Conservation (phyloP, 2,329 filamentous ascomycete genomes). For the Tolypocladium cylindrosporum region DNA sequence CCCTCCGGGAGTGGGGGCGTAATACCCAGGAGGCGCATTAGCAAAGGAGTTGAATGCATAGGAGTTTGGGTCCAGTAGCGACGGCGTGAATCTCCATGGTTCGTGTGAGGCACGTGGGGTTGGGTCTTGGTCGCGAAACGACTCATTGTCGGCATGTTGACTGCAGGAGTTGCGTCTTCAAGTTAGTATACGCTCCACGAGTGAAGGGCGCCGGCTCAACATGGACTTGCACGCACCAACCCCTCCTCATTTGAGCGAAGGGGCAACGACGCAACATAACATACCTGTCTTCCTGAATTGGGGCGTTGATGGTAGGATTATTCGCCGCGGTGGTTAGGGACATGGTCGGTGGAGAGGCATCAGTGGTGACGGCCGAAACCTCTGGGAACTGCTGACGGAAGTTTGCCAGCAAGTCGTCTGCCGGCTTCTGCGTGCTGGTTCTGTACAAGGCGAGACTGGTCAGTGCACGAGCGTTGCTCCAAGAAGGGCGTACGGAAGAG, state of each 20-base stretch:
- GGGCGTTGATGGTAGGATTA: conserved; percentile 10
- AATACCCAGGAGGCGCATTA: conserved; percentile 73
- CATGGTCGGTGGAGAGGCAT: conserved; percentile 30
- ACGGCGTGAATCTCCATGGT: conserved; percentile 80
- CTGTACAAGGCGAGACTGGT: conserved; percentile 24
- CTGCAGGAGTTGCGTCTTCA: conserved; percentile 6
- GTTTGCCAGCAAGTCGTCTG: conserved; percentile 68
- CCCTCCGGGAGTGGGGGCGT: conserved; percentile 77
- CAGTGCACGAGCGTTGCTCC: background rate
- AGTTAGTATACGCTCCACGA: background rate
- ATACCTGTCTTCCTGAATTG: conserved; percentile 17
- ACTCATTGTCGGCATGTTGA: conserved; percentile 15
- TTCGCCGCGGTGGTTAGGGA: conserved; percentile 21
- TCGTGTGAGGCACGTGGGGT: conserved; percentile 74
- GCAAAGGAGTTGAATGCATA: conserved; percentile 72
- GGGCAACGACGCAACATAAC: conserved; percentile 6
- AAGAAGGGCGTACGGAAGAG: background rate
- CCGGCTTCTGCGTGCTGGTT: conserved; percentile 72
- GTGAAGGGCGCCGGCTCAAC: background rate
- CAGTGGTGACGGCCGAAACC: conserved; percentile 44
- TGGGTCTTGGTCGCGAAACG: conserved; percentile 62
- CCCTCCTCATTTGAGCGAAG: background rate
- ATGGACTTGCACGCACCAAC: background rate
- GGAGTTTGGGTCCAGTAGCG: conserved; percentile 75
- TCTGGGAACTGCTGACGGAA: conserved; percentile 79